Evolutionary conservation across 2,329 filamentous ascomycete genomes (phyloP).

Genomic region (Emericellopsis atlantica): DNA sequence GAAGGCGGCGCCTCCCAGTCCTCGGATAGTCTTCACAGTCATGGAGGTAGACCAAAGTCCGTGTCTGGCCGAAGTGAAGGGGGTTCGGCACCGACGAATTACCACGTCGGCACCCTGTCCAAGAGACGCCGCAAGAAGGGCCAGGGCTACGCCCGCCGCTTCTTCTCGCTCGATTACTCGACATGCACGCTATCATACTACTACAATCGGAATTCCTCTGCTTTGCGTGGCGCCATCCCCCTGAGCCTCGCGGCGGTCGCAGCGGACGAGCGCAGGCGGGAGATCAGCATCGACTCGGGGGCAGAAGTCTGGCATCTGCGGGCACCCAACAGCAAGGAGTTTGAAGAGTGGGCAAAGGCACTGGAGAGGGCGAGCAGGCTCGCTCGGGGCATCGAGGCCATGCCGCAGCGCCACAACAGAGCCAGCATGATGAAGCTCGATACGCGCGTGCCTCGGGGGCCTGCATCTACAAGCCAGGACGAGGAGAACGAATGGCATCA

Average conservation of each 20-base stretch:
- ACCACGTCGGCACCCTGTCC: constrained; percentile 73
- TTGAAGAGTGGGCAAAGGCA: constrained; percentile 74
- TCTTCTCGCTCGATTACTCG: constrained; percentile 92
- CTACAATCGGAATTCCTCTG: constrained; percentile 84
- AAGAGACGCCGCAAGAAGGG: constrained; percentile 90
- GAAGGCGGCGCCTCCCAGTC: constrained; percentile 38
- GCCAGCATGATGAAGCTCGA: constrained; percentile 11
- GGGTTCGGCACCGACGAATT: constrained; percentile 27
- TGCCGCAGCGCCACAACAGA: constrained; percentile 10
- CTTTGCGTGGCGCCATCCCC: constrained; percentile 82
- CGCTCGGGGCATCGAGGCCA: constrained; percentile 38
- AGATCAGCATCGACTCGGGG: constrained; percentile 94
- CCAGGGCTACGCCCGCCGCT: constrained; percentile 83
- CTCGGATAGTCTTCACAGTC: constrained; percentile 48
- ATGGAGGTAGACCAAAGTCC: constrained; percentile 31
- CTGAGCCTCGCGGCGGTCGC: constrained; percentile 84
- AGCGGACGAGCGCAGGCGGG: constrained; percentile 73
- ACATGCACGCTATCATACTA: constrained; percentile 95
- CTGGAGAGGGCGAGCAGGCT: constrained; percentile 69
- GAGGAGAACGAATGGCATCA: constrained; percentile 80
- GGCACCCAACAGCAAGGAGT: constrained; percentile 72
- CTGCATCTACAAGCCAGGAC: constrained; percentile 23
- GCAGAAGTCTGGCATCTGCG: constrained; percentile 94
- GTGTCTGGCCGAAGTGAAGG: constrained; percentile 22
- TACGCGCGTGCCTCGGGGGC: constrained; percentile 10